These are phyloP conservation scores for Albugo candida DNA, from an alignment of 352 stramenopile genomes.

Conservation along the genomic window DNA sequence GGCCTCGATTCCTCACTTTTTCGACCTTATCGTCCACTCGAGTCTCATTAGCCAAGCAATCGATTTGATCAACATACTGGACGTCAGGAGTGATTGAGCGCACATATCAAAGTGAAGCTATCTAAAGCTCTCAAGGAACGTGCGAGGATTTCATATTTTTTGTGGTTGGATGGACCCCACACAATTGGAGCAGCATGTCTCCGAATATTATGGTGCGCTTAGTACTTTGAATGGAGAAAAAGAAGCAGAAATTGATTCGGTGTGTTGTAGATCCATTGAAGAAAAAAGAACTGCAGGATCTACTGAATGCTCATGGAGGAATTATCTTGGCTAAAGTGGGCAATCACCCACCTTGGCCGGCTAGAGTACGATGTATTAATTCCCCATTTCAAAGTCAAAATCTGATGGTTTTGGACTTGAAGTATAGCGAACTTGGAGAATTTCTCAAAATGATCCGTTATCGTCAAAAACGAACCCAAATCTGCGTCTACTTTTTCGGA, in stretches of 20 bases:
- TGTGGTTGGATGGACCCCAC: no score
- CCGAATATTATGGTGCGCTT: constrained; percentile 15
- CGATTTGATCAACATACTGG: no score
- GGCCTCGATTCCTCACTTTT: no score
- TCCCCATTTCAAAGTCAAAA: neutral
- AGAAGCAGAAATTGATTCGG: neutral
- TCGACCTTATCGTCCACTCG: no score
- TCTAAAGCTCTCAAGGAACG: no score
- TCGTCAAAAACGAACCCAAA: constrained; percentile 49
- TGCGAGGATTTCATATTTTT: no score
- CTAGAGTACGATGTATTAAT: constrained; percentile 20
- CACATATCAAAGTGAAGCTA: no score
- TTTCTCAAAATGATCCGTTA: constrained; percentile 64
- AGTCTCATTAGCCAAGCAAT: no score
- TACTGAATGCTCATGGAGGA: constrained; percentile 58
- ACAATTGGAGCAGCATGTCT: no score
- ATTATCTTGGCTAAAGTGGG: constrained; percentile 59
- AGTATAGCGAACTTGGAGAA: constrained; percentile 70
- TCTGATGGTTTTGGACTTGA: neutral
- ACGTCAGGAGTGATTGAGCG: no score
- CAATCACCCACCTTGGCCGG: constrained; percentile 67
- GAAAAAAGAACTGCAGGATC: constrained; percentile 32
- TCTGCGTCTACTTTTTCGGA: constrained; percentile 76
- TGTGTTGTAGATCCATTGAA: constrained; percentile 29
- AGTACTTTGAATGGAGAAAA: neutral